Evolutionary conservation across 106 monocot species (phyloP).

Genomic region (Alisma plantagoaquatica): DNA sequence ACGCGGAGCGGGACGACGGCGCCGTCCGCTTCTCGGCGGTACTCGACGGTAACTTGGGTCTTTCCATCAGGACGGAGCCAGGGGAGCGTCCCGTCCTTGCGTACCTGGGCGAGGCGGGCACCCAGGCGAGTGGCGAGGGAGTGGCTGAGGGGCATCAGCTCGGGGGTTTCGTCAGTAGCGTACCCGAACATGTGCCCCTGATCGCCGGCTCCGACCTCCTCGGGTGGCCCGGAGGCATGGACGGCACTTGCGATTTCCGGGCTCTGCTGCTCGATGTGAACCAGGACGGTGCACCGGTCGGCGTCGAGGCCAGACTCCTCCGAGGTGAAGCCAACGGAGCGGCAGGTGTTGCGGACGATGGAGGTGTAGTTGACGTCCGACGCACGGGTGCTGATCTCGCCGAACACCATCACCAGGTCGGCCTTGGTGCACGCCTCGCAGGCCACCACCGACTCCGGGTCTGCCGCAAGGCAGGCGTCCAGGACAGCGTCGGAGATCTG

Average conservation of each 20-base stretch:
- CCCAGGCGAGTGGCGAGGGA: constrained; percentile 12
- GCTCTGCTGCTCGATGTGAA: constrained; percentile 18
- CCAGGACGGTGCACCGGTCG: constrained; percentile 15
- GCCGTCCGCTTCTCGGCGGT: constrained; percentile 7
- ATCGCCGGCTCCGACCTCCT: constrained; percentile 14
- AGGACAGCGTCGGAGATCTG: constrained; percentile 15
- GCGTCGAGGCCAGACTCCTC: constrained; percentile 12
- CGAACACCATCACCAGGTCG: constrained; percentile 17
- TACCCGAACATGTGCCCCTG: constrained; percentile 18
- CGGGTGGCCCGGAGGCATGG: constrained; percentile 9
- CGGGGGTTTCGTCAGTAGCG: constrained; percentile 13
- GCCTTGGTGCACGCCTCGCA: constrained; percentile 16
- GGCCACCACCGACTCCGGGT: constrained; percentile 11
- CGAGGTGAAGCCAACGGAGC: constrained; percentile 5
- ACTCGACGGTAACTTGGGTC: constrained; percentile 14
- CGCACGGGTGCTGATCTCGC: constrained; percentile 17
- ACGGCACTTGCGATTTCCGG: constrained; percentile 13
- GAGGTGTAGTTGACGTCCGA: constrained; percentile 7
- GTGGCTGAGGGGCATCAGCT: constrained; percentile 20
- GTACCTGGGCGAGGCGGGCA: constrained; percentile 9
- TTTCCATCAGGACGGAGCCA: constrained; percentile 17
- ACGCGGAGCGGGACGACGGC: constrained; percentile 15
- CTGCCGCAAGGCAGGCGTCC: constrained; percentile 10
- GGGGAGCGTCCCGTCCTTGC: constrained; percentile 5
- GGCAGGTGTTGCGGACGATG: constrained; percentile 14